These are phyloP conservation scores for Mycena belliarum DNA, from an alignment of 768 basidiomycete species.

Conservation along the genomic window DNA sequence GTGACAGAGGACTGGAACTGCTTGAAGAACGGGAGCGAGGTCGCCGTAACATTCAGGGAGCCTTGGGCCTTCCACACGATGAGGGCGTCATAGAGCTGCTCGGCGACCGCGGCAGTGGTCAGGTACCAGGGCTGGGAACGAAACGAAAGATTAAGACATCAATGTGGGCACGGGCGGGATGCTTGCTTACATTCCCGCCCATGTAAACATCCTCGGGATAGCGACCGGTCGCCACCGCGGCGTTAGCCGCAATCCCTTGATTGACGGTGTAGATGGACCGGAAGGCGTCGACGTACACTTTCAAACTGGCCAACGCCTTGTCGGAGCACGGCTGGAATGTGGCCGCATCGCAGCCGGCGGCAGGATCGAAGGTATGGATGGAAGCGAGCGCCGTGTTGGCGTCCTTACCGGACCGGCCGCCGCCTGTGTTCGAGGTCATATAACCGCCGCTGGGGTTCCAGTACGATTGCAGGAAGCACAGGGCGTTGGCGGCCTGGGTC, in stretches of 20 bases:
- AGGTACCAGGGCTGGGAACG: slow-evolving; percentile 77
- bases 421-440: slow-evolving; percentile 74
- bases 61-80: slow-evolving; percentile 60
- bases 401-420: slow-evolving; percentile 74
- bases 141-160: background rate
- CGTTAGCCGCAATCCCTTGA: slow-evolving; percentile 48
- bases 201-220: slow-evolving; percentile 61
- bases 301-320: slow-evolving; percentile 65
- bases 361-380: slow-evolving; percentile 58
- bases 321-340: slow-evolving; percentile 85
- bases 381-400: slow-evolving; percentile 72
- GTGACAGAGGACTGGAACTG: slow-evolving; percentile 51
- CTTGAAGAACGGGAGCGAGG: slow-evolving; percentile 71
- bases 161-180: slow-evolving; percentile 3
- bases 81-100: slow-evolving; percentile 75
- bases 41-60: slow-evolving; percentile 52
- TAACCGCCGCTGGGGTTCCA: slow-evolving; percentile 66
- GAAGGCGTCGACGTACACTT: slow-evolving; percentile 67
- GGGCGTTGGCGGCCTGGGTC: slow-evolving; percentile 59
- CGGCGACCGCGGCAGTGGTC: slow-evolving; percentile 66
- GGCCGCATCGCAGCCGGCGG: slow-evolving; percentile 48
- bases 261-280: slow-evolving; percentile 68
- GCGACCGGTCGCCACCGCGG: slow-evolving; percentile 56
- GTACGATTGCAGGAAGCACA: slow-evolving; percentile 83
- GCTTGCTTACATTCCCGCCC: slow-evolving; percentile 47